phyloP scores from a whole-genome alignment of 2,329 filamentous ascomycete species.

The Colletotrichum navitas region DNA sequence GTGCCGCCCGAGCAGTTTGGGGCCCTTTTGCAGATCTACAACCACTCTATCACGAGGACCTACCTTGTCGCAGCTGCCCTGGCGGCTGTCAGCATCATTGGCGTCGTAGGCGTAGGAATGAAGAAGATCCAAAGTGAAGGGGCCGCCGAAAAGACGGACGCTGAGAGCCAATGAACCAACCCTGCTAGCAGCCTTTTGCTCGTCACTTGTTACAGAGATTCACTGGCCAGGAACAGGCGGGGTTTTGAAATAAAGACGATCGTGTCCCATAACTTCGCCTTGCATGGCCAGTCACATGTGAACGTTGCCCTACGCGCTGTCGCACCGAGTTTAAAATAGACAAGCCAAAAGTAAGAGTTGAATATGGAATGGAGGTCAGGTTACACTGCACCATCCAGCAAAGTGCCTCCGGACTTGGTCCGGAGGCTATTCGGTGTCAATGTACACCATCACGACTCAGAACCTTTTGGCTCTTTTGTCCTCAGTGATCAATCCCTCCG shows the following conservation, averaged over 20 bases:
- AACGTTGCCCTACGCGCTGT: not conserved
- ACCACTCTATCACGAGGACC: slow-evolving; percentile 27
- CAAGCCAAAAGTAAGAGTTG: not conserved
- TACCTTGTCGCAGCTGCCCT: slow-evolving; percentile 26
- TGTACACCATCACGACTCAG: not conserved
- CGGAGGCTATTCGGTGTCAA: not conserved
- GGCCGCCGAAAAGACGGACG: not conserved
- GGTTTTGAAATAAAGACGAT: too few species aligned
- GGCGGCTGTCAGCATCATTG: slow-evolving; percentile 27
- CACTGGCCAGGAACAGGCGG: not conserved
- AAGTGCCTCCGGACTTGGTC: not conserved
- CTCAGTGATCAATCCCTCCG: not conserved
- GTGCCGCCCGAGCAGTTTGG: not conserved
- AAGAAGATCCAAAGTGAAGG: slow-evolving; percentile 13
- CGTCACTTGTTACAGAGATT: too few species aligned
- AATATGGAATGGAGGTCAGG: not conserved
- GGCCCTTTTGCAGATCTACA: slow-evolving; percentile 6
- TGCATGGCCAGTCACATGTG: not conserved
- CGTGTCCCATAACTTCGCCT: too few species aligned
- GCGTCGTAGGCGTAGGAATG: slow-evolving; percentile 26
- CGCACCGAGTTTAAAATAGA: not conserved
- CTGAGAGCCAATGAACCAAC: not conserved
- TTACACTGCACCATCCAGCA: not conserved
- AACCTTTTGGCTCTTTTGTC: not conserved
- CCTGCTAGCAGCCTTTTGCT: too few species aligned